Base-by-base conservation (phyloP, 1,284 basidiomycete genomes). In the Binderoboletus segoi region DNA sequence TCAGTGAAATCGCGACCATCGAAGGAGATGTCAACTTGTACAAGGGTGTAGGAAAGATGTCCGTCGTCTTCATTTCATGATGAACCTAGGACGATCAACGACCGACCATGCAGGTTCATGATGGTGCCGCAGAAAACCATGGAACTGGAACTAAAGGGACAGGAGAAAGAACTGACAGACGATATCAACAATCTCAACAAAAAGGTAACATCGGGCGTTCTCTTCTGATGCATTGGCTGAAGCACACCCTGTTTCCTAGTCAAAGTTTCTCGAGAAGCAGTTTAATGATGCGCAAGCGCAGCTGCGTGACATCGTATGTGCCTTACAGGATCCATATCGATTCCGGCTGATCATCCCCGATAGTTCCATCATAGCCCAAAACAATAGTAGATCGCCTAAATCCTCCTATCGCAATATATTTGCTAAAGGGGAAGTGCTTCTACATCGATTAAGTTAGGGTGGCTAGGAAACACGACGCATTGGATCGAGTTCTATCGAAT, bases 31-130 rank as follows among this genome's bases (percentile, higher is more conserved):
- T 90, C 8, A 91, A 88, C 65, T 75, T 95, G 65, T 96, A 94
- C 76, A 92, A 90, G 66, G 93, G 93, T 46, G 91, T 96, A 49
- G 94, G 94, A 42, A 96, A 96, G 76, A 94, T 94, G 94, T 94
- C 61, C 62, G 85, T 76, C 21, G 21, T 42, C 53, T 33, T 41
- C 48, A 18, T 28, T 40, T 33, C 28, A 30, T 10, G 28, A 10
- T 30, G 37, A 46, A 42, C 13, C n/a, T 32, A 21, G 33, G 26
- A 41, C 11, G 43, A 51, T 47, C 51, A 46, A 26, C 61, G 56
- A 57, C 38, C 21, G 35, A 35, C 21, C 43, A 40, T 46, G 3
- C 61, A 96, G 93, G 92, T 96, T 96, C 72, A 84, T 96, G 81
- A 84, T 88, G 76, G 86, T 91, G n/a, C 92, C 93, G 16, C 82